Evolutionary conservation across 176 grass and related monocot species (phyloP).

Genomic region (Hordeum vulgare): DNA sequence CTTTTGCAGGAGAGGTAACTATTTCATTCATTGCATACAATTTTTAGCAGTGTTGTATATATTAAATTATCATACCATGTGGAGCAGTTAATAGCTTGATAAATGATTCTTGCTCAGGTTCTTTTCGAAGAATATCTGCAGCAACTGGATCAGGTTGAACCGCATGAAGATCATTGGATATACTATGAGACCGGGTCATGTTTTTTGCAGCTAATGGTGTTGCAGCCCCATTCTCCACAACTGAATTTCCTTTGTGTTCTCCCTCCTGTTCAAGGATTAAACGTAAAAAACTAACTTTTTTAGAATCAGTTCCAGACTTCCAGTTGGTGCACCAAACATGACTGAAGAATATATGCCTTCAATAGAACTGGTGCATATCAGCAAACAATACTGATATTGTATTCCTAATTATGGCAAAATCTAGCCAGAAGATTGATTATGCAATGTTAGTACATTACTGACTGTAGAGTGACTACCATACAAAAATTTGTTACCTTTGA

Average conservation of each 20-base stretch:
- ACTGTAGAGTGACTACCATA: neutral
- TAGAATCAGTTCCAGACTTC: neutral
- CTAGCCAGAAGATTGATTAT: neutral
- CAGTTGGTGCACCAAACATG: neutral
- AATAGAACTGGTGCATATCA: conserved; percentile 15
- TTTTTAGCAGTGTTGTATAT: neutral
- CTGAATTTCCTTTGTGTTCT: conserved; percentile 49
- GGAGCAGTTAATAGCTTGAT: conserved; percentile 72
- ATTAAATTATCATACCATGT: conserved; percentile 44
- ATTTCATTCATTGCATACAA: neutral
- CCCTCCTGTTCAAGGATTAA: conserved; percentile 38
- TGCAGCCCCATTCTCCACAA: conserved; percentile 56
- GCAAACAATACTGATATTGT: neutral
- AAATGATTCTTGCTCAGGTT: conserved; percentile 92
- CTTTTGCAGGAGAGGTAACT: neutral
- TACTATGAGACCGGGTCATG: conserved; percentile 79
- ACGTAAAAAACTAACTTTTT: neutral
- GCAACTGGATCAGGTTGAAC: conserved; percentile 88
- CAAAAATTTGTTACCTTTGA: neutral
- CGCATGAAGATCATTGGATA: conserved; percentile 83
- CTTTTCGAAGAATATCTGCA: conserved; percentile 98
- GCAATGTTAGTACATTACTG: too few species aligned
- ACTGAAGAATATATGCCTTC: neutral
- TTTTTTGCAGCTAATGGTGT: conserved; percentile 49
- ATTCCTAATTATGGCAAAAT: neutral